Conservation (phyloP, 441 rosid genomes). For the Erodium texanum region DNA sequence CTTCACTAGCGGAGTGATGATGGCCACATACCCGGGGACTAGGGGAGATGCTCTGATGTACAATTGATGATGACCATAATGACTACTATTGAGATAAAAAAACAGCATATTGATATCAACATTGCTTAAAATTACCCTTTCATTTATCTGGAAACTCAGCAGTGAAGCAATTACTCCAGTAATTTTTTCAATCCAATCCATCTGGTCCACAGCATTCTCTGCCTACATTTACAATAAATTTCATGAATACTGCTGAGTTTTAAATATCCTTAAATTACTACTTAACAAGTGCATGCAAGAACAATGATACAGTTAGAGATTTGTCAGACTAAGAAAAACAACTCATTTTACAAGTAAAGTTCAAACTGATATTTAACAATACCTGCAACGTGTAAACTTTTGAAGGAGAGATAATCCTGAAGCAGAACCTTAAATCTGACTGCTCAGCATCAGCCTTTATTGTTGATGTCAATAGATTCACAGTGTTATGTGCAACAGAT, state of each 20-base stretch:
- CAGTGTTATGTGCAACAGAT: slow-evolving; percentile 97
- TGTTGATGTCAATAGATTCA: slow-evolving; percentile 96
- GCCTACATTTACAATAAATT: slow-evolving; percentile 87
- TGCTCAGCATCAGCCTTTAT: slow-evolving; percentile 96
- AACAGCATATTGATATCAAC: slow-evolving; percentile 12
- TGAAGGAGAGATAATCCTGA: slow-evolving; percentile 95
- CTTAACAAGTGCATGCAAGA: not conserved
- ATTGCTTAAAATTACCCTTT: slow-evolving; percentile 43
- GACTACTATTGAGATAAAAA: slow-evolving; percentile 11
- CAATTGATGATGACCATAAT: slow-evolving; percentile 22
- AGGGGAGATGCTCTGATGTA: slow-evolving; percentile 59
- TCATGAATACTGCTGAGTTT: slow-evolving; percentile 22
- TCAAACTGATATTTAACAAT: slow-evolving; percentile 20
- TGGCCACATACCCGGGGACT: slow-evolving; percentile 93
- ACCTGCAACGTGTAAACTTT: slow-evolving; percentile 98
- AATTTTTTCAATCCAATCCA: slow-evolving; percentile 99
- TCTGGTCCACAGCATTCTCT: slow-evolving; percentile 95
- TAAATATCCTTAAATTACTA: not conserved
- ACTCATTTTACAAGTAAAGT: not conserved
- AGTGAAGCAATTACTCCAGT: slow-evolving; percentile 98
- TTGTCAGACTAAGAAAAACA: not conserved
- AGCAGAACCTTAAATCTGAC: slow-evolving; percentile 96
- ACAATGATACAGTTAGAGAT: not conserved
- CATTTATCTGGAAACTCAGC: slow-evolving; percentile 92
- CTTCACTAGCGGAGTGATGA: slow-evolving; percentile 94